A percentile compares a stretch with the other conserved stretches of the same genome.
These are phyloP conservation scores for Lotmaria passim DNA, from an alignment of 208 protist species.

Conservation along the genomic window DNA sequence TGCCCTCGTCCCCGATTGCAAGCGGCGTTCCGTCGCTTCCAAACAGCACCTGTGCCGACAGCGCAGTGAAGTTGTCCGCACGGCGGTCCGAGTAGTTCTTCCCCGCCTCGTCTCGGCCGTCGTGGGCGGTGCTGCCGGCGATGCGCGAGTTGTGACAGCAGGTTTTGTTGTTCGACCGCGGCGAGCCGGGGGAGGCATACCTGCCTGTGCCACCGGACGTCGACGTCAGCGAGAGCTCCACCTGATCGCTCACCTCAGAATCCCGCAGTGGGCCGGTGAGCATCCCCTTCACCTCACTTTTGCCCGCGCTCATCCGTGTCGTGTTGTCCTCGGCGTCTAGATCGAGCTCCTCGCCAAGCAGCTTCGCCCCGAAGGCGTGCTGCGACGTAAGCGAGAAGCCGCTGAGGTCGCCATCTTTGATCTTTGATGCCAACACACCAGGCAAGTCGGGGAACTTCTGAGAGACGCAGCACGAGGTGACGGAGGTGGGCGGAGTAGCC, in stretches of 20 bases:
- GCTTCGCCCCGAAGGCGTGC: neutral
- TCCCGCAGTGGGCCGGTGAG: neutral
- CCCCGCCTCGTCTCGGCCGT: neutral
- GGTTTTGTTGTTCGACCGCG: neutral
- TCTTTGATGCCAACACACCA: neutral
- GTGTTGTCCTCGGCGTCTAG: slow-evolving; percentile 5
- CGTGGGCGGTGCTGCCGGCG: neutral
- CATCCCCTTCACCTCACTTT: neutral
- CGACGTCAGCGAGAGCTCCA: slow-evolving; percentile 5
- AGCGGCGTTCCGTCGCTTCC: neutral
- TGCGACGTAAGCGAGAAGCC: slow-evolving; percentile 1
- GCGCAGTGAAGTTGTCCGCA: neutral
- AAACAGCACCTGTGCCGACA: neutral
- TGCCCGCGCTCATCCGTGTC: slow-evolving; percentile 9
- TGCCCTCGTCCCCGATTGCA: neutral
- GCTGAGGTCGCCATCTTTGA: neutral
- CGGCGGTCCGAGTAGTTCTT: neutral
- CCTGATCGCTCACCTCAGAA: neutral
- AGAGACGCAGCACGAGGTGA: slow-evolving; percentile 2
- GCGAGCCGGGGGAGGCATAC: slow-evolving; percentile 4
- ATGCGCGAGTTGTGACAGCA: slow-evolving; percentile 2
- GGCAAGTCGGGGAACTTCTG: slow-evolving; percentile 10
- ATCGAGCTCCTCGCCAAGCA: neutral
- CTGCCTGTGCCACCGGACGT: neutral
- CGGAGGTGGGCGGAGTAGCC: neutral